Evolutionary conservation across 805 yeast genomes (phyloP).

Genomic region (Dipodascus geniculatus): DNA sequence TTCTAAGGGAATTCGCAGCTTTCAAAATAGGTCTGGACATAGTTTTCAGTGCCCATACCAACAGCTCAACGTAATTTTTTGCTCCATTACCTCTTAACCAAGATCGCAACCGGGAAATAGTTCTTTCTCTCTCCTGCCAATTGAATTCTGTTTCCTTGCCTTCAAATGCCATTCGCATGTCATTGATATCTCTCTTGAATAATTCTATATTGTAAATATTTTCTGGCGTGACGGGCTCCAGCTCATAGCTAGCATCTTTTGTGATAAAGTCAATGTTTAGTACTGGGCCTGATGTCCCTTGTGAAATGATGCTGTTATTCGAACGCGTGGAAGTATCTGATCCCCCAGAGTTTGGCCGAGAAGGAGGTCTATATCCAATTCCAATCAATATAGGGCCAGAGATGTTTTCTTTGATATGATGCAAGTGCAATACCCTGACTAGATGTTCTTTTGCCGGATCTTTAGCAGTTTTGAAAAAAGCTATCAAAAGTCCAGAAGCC

Average conservation of each 20-base stretch:
- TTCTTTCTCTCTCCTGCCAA: conserved; percentile 66
- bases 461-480: conserved; percentile 29
- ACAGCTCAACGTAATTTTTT: conserved; percentile 24
- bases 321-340: conserved; percentile 7
- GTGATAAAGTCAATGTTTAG: conserved; percentile 14
- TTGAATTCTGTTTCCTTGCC: conserved; percentile 80
- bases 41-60: conserved; percentile 28
- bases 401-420: conserved; percentile 22
- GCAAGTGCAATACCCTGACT: conserved; percentile 29
- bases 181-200: conserved; percentile 22
- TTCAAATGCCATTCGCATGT: conserved; percentile 33
- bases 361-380: conserved; percentile 20
- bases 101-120: conserved; percentile 44
- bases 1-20: conserved; percentile 62
- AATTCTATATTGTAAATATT: conserved; percentile 22
- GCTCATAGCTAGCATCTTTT: conserved; percentile 22
- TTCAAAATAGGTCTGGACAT: conserved; percentile 53
- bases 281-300: neutral
- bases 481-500: conserved; percentile 23
- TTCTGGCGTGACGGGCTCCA: conserved; percentile 30
- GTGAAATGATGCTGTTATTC: neutral
- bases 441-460: conserved; percentile 36
- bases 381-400: conserved; percentile 20
- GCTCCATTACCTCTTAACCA: conserved; percentile 48
- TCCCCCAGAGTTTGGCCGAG: conserved; percentile 4